Base-by-base conservation (phyloP, 2,329 filamentous ascomycete genomes). In the Fusarium sterilihyphosum region DNA sequence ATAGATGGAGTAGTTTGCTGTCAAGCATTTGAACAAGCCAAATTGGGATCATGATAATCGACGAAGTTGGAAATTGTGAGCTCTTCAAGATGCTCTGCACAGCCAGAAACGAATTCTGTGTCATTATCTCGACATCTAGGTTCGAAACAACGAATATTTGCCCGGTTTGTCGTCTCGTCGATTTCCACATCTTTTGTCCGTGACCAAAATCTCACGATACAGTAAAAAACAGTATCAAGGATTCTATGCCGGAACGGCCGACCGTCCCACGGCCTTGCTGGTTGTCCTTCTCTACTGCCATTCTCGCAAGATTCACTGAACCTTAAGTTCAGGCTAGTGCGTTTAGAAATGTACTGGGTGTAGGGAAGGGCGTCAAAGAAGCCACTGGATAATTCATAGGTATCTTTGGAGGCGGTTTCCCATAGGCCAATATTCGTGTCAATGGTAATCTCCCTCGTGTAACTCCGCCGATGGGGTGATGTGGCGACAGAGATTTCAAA, bases 391-490 rank as follows among this genome's bases (percentile, higher is more conserved):
- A 29, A 22, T 11, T 47, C 13, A 5, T 20, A 47, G 6, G 5
- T 10, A 13, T 47, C 46, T 13, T 16, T 16, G 6, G 13, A 22
- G 6, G 26, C 0, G 46, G 8, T 11, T 14, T 49, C 20, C 10
- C 3, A 31, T 6, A 5, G 14, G 20, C 26, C 18, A 12, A 12
- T 49, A 17, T 49, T 49, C 7, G 20, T 31, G 4, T 49, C 20
- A 49, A n/a, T 12, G 4, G 26, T 12, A 6, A 49, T 12, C 4
- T 49, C 14, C 14, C 22, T 49, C 0, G 8, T 20, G 2, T 31
- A 6, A 3, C 5, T n/a, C 4, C 5, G 14, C 0, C 17, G 10
- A 12, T 22, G 20, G 10, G 46, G 4, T 8, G 46, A n/a, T 6
- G 20, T 6, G 12, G 26, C 20, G 20, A n/a, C 3, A 5, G 4